A percentile compares a stretch with the other conserved stretches of the same genome.
Conservation (phyloP, 495 filamentous ascomycete genomes). For the Trypethelium eluteriae region DNA sequence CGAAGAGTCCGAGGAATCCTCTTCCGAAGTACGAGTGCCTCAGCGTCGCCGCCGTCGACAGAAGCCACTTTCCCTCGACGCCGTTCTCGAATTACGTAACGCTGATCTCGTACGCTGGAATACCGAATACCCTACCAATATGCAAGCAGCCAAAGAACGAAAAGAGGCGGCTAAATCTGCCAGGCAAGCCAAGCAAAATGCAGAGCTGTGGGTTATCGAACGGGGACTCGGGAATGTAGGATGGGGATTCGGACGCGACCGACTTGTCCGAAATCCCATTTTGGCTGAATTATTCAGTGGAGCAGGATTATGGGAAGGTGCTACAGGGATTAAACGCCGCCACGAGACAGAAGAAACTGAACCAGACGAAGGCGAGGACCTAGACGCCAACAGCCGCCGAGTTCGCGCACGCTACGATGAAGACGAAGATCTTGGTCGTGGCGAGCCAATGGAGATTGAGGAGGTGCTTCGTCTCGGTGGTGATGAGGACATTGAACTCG, state of each 20-base stretch:
- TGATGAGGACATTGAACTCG: constrained; percentile 50
- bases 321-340: constrained; percentile 42
- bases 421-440: constrained; percentile 40
- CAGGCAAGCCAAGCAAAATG: constrained; percentile 34
- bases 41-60: constrained; percentile 18
- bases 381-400: constrained; percentile 36
- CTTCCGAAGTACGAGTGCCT: constrained; percentile 13
- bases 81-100: constrained; percentile 32
- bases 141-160: constrained; percentile 24
- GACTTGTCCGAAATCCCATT: constrained; percentile 36
- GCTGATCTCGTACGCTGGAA: constrained; percentile 34
- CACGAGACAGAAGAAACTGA: constrained; percentile 35
- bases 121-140: constrained; percentile 32
- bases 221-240: constrained; percentile 46
- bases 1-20: constrained; percentile 21
- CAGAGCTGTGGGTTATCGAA: constrained; percentile 34
- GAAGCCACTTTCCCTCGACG: constrained; percentile 26
- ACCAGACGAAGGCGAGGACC: constrained; percentile 29
- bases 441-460: constrained; percentile 31
- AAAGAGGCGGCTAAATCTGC: constrained; percentile 23
- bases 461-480: constrained; percentile 36
- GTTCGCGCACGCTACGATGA: constrained; percentile 38
- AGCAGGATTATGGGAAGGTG: constrained; percentile 40
- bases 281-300: constrained; percentile 44
- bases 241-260: constrained; percentile 39